Evolutionary conservation across 306 rosid genomes (phyloP), one percentile per base, ranked within the genome.

Genomic region (Hylodesmum podocarpum): DNA sequence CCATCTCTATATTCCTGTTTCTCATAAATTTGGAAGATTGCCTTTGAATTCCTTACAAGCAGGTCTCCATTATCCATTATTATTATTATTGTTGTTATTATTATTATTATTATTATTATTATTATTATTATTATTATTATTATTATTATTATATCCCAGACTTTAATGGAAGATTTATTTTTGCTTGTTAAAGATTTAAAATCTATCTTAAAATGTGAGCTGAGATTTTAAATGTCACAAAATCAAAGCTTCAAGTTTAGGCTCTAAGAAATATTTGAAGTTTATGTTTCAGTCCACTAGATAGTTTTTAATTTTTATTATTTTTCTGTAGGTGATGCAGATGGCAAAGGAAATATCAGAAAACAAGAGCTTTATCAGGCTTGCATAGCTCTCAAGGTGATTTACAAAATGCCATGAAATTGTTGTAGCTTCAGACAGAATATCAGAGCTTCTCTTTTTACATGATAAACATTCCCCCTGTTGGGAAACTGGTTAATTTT

Each of bases 351-450:
- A 78, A 74, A 72, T 62, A 69, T 85, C 37, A 89, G 98, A 82
- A 89, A 88, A 86, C 81, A 81, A 79, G 97, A 94, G 78, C 87
- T 95, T 41, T 87, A 70, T 88, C 89, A 78, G 68, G 97, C 98
- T 70, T 92, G 92, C 87, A 86, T 85, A 68, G 68, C 85, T 55
- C 98, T 90, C 77, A 89, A 90, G 97, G 98, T 92, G 72, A 86
- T 70, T 74, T 83, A n/a, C 49, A 80, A 49, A 78, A 33, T 46
- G 3, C 14, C 54, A 61, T 37, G 40, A 33, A 18, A 72, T 51
- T 12, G 66, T 46, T 72, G 19, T 44, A 50, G 50, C 50, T 67
- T 54, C 80, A n/a, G 54, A 75, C 54, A 33, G 51, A 8, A 37
- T 69, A 46, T 51, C 31, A 54, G 40, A 77, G 28, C 81, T 72